Percentiles rank a stretch among this genome's conserved stretches.
Conservation (phyloP, 1,139 yeast species). For the Taphrina pruni region DNA sequence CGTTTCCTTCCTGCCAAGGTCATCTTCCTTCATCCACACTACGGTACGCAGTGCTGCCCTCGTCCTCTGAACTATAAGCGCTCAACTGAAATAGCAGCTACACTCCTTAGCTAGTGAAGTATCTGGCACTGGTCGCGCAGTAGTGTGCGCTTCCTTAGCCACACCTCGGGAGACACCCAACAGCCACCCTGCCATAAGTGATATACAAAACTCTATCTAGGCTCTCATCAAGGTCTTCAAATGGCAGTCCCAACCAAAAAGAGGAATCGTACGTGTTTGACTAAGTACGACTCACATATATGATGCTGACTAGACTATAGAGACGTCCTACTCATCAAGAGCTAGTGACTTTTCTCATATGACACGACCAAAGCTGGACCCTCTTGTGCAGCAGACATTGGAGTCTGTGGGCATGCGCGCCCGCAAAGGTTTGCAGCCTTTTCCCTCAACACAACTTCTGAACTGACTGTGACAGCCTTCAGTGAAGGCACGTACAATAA, state of each 20-base stretch:
- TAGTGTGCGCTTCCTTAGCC: too few relatives aligned
- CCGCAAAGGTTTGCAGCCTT: slow-evolving; percentile 24
- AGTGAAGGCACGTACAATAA: slow-evolving; percentile 20
- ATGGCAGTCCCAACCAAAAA: not conserved
- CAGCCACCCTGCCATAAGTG: too few relatives aligned
- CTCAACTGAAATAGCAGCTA: too few relatives aligned
- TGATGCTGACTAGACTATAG: not conserved
- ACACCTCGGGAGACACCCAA: too few relatives aligned
- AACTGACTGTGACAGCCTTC: slow-evolving; percentile 8
- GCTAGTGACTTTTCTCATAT: slow-evolving; percentile 18
- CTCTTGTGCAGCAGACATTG: slow-evolving; percentile 29
- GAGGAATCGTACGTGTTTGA: not conserved
- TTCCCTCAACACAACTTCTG: not conserved
- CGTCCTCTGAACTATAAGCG: too few relatives aligned
- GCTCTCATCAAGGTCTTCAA: not conserved
- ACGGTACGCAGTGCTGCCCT: too few relatives aligned
- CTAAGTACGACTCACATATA: not conserved
- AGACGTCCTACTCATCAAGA: not conserved
- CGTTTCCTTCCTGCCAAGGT: too few relatives aligned
- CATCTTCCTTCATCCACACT: too few relatives aligned
- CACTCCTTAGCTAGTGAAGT: too few relatives aligned
- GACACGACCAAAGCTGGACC: slow-evolving; percentile 30
- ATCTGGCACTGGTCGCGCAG: too few relatives aligned
- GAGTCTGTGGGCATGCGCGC: slow-evolving; percentile 36
- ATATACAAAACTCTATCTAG: too few relatives aligned